These are phyloP conservation scores for Spathaspora arborariae DNA, from an alignment of 805 yeast genomes.

Conservation along the genomic window DNA sequence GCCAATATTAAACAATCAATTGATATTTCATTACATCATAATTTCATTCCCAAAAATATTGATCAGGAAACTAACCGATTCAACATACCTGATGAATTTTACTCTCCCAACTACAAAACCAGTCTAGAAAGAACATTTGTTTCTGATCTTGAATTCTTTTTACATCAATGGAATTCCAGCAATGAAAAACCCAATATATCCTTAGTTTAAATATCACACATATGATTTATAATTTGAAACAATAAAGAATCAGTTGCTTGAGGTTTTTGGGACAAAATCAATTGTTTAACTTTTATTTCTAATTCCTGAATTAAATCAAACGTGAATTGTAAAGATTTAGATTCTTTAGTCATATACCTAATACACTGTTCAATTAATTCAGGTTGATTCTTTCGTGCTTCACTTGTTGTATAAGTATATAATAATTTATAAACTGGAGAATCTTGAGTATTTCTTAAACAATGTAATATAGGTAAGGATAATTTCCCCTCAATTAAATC, in stretches of 20 bases:
- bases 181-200: background rate
- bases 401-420: slow-evolving; percentile 12
- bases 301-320: slow-evolving; percentile 18
- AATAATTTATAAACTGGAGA: slow-evolving; percentile 22
- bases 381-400: slow-evolving; percentile 13
- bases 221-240: slow-evolving; percentile 12
- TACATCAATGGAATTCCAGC: slow-evolving; percentile 10
- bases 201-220: slow-evolving; percentile 14
- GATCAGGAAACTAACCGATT: slow-evolving; percentile 18
- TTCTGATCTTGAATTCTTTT: slow-evolving; percentile 22
- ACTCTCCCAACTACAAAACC: slow-evolving; percentile 2
- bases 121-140: background rate
- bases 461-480: slow-evolving; percentile 79
- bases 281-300: slow-evolving; percentile 14
- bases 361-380: slow-evolving; percentile 18
- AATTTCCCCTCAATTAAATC: slow-evolving; percentile 88
- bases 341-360: slow-evolving; percentile 15
- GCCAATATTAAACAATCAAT: slow-evolving; percentile 13
- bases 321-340: slow-evolving; percentile 25
- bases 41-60: slow-evolving; percentile 23
- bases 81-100: slow-evolving; percentile 9
- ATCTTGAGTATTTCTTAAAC: slow-evolving; percentile 13
- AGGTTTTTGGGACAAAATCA: slow-evolving; percentile 8
- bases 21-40: slow-evolving; percentile 21
- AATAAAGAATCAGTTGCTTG: slow-evolving; percentile 8